These are phyloP conservation scores for Fusarium keratoplasticum DNA, from an alignment of 2,329 filamentous ascomycete species.

Conservation along the genomic window DNA sequence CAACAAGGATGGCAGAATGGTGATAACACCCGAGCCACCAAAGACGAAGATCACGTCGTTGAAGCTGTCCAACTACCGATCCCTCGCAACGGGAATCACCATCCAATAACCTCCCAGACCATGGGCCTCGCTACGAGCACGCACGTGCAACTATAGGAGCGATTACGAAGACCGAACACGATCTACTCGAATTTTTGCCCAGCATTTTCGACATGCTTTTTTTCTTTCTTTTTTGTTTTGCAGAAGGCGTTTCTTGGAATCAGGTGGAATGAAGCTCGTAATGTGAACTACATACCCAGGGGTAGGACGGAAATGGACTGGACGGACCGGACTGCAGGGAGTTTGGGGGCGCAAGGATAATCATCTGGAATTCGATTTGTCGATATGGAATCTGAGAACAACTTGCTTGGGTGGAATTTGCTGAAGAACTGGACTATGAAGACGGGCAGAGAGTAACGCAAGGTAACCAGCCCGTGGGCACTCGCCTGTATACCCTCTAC, in stretches of 20 bases:
- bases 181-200: not conserved
- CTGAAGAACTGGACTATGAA: conserved; percentile 26
- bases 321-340: conserved; percentile 27
- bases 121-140: not conserved
- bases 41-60: conserved; percentile 65
- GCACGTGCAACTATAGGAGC: not conserved
- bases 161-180: not conserved
- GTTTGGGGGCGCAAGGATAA: conserved; percentile 44
- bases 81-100: conserved; percentile 56
- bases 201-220: not conserved
- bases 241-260: conserved; percentile 37
- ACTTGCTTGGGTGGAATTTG: conserved; percentile 29
- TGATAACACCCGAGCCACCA: conserved; percentile 67
- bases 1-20: conserved; percentile 69
- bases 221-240: conserved; percentile 20
- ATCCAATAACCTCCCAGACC: conserved; percentile 45
- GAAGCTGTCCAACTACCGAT: conserved; percentile 68
- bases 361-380: conserved; percentile 30
- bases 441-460: conserved; percentile 14
- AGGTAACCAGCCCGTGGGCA: conserved; percentile 13
- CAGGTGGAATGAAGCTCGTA: conserved; percentile 29
- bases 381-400: conserved; percentile 22
- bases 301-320: conserved; percentile 14
- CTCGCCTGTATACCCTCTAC: conserved; percentile 39
- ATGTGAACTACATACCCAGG: conserved; percentile 44